Base-by-base conservation (phyloP, 768 basidiomycete genomes). In the Chalciporus chontae region DNA sequence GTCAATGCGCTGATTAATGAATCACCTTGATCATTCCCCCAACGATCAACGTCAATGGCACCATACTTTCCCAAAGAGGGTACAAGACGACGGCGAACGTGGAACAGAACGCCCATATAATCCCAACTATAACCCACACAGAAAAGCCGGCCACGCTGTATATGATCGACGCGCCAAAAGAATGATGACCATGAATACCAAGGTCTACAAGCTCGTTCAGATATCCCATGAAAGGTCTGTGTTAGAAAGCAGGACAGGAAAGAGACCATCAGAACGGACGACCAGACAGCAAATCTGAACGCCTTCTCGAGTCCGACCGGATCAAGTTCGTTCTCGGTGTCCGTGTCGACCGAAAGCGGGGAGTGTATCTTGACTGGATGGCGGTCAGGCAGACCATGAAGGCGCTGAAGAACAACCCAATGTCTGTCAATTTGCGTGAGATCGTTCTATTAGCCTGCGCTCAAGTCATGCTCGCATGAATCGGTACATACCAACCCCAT, bases 391-490 rank as follows among this genome's bases (percentile, higher is more conserved):
- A 63, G 23, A 90, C 60, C 89, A 91, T 91, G 61, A 92, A 83
- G 8, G 71, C 84, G 56, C 85, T 85, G 70, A 93, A 94, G 68
- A 93, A 92, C 37, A 94, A 69, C 18, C 91, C 91, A 55, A 94
- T 94, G 34, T 91, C 91, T 85, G 49, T 15, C 15, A 24, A 53
- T 26, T 34, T 18, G 24, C 43, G n/a, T 57, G 27, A 60, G 51
- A 10, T 11, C 34, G 11, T 4, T 19, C 15, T 17, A 44, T 43
- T 34, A 34, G 32, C 32, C 8, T 34, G n/a, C 9, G 31, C 36
- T 54, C 34, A 51, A 51, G 44, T 9, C n/a, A 27, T 19, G 42
- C 8, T 29, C 17, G 15, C 26, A 34, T 39, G 45, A 38, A 48
- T 21, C n/a, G 29, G 14, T 24, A 64, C 78, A 57, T 58, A 86